Conservation (phyloP, 2,329 filamentous ascomycete species). For the Ceratocystiopsis minuta region DNA sequence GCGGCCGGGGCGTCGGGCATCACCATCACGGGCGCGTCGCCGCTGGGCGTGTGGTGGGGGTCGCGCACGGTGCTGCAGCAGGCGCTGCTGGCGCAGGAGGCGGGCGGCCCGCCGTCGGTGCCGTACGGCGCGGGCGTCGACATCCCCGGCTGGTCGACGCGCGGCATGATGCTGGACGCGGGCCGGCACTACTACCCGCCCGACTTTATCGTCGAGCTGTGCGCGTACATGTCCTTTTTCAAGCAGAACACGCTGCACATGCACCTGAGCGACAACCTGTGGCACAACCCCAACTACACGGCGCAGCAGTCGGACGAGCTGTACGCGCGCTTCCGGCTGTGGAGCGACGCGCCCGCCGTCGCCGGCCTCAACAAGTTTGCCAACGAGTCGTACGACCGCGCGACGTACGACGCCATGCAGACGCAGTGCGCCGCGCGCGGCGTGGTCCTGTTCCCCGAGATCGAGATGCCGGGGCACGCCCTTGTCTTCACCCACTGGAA, state of each 20-base stretch:
- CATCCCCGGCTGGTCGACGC: constrained; percentile 29
- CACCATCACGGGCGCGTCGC: constrained; percentile 22
- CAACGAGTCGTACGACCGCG: constrained; percentile 36
- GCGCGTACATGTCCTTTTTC: constrained; percentile 41
- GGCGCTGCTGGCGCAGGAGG: no score
- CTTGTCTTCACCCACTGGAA: constrained; percentile 41
- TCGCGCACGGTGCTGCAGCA: no score
- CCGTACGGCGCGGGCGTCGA: constrained; percentile 25
- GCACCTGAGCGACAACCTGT: constrained; percentile 38
- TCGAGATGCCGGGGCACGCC: constrained; percentile 40
- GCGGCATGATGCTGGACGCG: constrained; percentile 32
- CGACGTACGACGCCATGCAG: constrained; percentile 34
- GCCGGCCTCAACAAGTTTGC: constrained; percentile 27
- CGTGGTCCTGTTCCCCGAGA: constrained; percentile 40
- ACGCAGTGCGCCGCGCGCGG: constrained; percentile 32
- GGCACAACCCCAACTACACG: constrained; percentile 30
- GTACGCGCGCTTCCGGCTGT: constrained; percentile 33
- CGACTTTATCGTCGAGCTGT: constrained; percentile 36
- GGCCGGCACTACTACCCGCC: constrained; percentile 38
- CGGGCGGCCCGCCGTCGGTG: no score
- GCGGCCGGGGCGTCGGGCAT: no score
- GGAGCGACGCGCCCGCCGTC: no score
- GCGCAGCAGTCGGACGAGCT: constrained; percentile 27
- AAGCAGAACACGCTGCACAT: constrained; percentile 42
- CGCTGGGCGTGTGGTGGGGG: constrained; percentile 15